Conservation (phyloP, 768 basidiomycete genomes). For the Naganishia friedmannii region DNA sequence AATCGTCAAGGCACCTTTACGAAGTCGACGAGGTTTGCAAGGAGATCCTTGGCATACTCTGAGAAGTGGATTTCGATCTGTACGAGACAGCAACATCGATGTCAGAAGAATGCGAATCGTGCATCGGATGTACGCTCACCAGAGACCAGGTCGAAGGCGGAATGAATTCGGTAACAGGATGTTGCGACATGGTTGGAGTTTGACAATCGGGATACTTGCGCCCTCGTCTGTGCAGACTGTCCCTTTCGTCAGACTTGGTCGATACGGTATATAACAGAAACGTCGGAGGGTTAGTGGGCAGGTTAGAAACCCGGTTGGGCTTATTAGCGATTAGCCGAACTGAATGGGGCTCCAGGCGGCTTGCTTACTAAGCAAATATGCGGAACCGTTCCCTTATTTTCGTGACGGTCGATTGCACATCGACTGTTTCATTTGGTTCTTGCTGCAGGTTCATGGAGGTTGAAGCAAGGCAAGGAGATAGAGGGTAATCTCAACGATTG, state of each 20-base stretch:
- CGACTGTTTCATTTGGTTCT: neutral
- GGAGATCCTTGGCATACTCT: conserved; percentile 76
- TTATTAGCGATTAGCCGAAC: conserved; percentile 1
- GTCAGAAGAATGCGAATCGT: conserved; percentile 28
- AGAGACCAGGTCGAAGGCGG: conserved; percentile 84
- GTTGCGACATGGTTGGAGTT: conserved; percentile 45
- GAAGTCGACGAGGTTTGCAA: conserved; percentile 78
- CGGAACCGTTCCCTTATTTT: conserved; percentile 2
- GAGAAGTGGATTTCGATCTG: conserved; percentile 82
- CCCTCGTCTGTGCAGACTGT: no score
- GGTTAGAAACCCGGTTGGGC: neutral
- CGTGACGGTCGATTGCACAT: neutral
- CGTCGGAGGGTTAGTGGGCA: neutral
- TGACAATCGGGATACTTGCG: no score
- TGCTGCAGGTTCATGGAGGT: neutral
- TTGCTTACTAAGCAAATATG: neutral
- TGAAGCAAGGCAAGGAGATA: no score
- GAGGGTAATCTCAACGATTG: no score
- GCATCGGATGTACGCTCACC: conserved; percentile 57
- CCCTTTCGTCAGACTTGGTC: no score
- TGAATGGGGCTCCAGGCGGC: neutral
- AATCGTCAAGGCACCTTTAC: conserved; percentile 59
- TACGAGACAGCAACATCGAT: conserved; percentile 51
- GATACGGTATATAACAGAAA: neutral
- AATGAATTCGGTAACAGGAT: conserved; percentile 73